Base-by-base conservation (phyloP, 345 rosid species). In the Linum trigynum region DNA sequence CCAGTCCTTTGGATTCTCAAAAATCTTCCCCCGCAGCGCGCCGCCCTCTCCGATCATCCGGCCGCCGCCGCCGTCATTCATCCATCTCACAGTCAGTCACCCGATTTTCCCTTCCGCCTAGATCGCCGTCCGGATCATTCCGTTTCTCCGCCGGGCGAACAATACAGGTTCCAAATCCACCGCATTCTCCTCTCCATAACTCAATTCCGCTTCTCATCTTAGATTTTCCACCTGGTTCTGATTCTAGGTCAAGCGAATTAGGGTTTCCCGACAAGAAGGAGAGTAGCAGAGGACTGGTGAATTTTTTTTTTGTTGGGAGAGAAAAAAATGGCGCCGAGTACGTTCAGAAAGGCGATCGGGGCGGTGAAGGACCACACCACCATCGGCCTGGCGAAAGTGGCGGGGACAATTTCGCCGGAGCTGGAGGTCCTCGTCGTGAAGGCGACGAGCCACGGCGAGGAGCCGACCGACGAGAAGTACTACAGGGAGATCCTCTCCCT, bases 281-380 rank as follows among this genome's bases (percentile, higher is more conserved):
- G 14, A 43, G 50, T 5, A 43, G 50, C 11, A 48, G 14, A 3
- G 9, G 9, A 15, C 14, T 6, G 9, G 9, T 48, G 11, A 9
- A 9, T 48, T 12, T 48, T 48, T 48, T 4, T 48, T 9, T 6
- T 2, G 8, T 48, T 48, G 9, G 3, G 53, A 2, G 2, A 1
- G 14, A 6, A 48, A 14, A 1, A 35, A 38, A 68, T 65, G 77
- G 38, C 72, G 38, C 15, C 75, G 3, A 67, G 63, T 16, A 62
- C 63, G 3, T 66, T 74, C 57, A 53, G 72, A 2, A 73, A 69
- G 17, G 72, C 69, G 57, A 59, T 73, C 14, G 77, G 73, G 12
- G 73, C 65, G 7, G 73, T 74, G 40, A 74, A 74, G 59, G 77
- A 74, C 50, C 73, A 74, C 9, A 69, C 73, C 2, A 69, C 70